Conservation (phyloP, 768 basidiomycete species). For the Termitomyces sp. region DNA sequence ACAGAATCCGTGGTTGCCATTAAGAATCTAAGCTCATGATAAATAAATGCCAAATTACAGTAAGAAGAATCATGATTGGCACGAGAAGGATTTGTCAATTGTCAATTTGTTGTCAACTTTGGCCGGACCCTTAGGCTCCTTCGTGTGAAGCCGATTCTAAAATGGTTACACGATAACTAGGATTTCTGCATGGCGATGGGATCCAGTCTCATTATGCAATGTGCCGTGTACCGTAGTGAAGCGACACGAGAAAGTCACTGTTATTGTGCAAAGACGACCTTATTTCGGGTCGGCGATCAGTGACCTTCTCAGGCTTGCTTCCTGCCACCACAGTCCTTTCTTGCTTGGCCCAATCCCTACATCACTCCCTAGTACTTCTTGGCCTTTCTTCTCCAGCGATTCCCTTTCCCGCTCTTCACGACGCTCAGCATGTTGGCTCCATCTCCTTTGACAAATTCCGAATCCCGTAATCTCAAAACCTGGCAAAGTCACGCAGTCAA, state of each 20-base stretch:
- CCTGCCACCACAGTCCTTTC: constrained; percentile 14
- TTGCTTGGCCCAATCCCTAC: constrained; percentile 13
- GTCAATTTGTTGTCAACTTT: no score
- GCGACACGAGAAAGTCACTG: no score
- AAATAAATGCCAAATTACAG: neutral
- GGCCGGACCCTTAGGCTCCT: no score
- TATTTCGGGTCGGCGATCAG: constrained; percentile 14
- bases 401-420: constrained; percentile 8
- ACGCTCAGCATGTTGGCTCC: constrained; percentile 13
- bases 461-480: constrained; percentile 27
- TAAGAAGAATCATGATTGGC: neutral
- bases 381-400: constrained; percentile 13
- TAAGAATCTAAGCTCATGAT: neutral
- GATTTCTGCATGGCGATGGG: neutral
- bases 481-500: constrained; percentile 31
- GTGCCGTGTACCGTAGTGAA: neutral
- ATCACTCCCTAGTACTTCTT: constrained; percentile 13
- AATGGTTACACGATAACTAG: neutral
- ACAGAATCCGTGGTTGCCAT: neutral
- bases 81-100: neutral
- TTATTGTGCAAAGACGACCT: no score
- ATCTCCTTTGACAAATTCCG: constrained; percentile 1
- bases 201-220: neutral
- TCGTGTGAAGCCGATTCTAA: neutral
- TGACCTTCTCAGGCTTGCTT: constrained; percentile 14